phyloP scores from a whole-genome alignment of 1,284 basidiomycete genomes.

The Ceratobasidium sp. region DNA sequence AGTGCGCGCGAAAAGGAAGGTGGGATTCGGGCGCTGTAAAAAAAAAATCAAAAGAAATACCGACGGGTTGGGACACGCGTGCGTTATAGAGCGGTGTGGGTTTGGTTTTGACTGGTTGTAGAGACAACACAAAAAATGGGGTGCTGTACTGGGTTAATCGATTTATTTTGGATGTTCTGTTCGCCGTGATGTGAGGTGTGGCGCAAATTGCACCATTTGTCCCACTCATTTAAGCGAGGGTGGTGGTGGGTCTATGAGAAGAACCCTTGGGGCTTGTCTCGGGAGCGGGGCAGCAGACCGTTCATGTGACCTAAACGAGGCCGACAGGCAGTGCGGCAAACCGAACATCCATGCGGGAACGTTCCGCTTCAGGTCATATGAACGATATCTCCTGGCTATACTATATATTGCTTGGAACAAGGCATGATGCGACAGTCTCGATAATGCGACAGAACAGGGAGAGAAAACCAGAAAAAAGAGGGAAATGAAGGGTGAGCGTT shows the following conservation, averaged over 20 bases:
- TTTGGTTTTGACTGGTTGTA: no score
- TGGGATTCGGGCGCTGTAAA: neutral
- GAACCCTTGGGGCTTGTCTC: neutral
- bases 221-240: conserved; percentile 24
- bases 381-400: neutral
- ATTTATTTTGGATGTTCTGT: neutral
- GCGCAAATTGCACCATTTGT: no score
- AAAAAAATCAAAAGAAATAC: no score
- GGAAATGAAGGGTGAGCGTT: neutral
- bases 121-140: conserved; percentile 8
- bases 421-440: conserved; percentile 4
- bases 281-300: neutral
- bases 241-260: neutral
- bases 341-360: neutral
- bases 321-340: neutral
- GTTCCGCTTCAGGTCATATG: neutral
- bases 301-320: conserved; percentile 24
- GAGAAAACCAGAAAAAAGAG: no score
- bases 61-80: neutral
- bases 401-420: neutral
- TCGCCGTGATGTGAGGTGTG: no score
- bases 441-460: neutral
- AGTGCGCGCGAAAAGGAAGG: conserved; percentile 17
- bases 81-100: conserved; percentile 5
- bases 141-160: conserved; percentile 1